phyloP scores from a whole-genome alignment of 805 yeast species.

The Yamadazyma takamatsuzukensis region DNA sequence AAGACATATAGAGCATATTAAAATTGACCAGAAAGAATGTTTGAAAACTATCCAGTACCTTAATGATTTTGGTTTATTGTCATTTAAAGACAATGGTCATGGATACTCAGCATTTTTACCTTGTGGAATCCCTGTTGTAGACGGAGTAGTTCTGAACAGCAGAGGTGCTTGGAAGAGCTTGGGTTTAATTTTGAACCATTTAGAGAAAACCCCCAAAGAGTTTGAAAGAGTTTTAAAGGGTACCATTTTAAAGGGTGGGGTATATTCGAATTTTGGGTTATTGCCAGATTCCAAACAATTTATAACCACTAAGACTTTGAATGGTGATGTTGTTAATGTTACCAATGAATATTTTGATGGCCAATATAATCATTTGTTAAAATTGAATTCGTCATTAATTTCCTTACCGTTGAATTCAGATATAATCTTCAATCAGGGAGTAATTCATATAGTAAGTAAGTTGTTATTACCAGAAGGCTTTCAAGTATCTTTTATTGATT shows the following conservation, averaged over 20 bases:
- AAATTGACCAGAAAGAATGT: slow-evolving; percentile 43
- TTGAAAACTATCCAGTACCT: slow-evolving; percentile 62
- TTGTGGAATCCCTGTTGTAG: slow-evolving; percentile 38
- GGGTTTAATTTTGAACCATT: slow-evolving; percentile 56
- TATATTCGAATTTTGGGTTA: slow-evolving; percentile 60
- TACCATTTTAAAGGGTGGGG: slow-evolving; percentile 55
- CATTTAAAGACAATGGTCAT: slow-evolving; percentile 46
- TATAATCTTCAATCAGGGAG: slow-evolving; percentile 78
- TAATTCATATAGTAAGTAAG: slow-evolving; percentile 63
- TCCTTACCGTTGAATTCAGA: slow-evolving; percentile 50
- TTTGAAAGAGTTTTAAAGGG: slow-evolving; percentile 54
- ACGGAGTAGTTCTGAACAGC: slow-evolving; percentile 1
- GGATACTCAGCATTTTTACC: slow-evolving; percentile 83
- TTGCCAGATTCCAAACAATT: slow-evolving; percentile 13
- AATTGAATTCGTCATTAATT: slow-evolving; percentile 28
- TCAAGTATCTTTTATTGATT: slow-evolving; percentile 49
- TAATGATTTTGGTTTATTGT: slow-evolving; percentile 47
- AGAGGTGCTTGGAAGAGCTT: slow-evolving; percentile 52
- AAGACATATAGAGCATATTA: slow-evolving; percentile 24
- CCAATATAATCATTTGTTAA: slow-evolving; percentile 19
- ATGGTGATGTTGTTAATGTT: slow-evolving; percentile 26
- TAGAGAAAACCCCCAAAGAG: slow-evolving; percentile 49
- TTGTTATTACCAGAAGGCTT: slow-evolving; percentile 57
- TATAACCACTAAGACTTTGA: slow-evolving; percentile 16
- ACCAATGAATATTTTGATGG: slow-evolving; percentile 17